Evolutionary conservation across 2,329 filamentous ascomycete genomes (phyloP).

Genomic region (Tolypocladium nubicola): DNA sequence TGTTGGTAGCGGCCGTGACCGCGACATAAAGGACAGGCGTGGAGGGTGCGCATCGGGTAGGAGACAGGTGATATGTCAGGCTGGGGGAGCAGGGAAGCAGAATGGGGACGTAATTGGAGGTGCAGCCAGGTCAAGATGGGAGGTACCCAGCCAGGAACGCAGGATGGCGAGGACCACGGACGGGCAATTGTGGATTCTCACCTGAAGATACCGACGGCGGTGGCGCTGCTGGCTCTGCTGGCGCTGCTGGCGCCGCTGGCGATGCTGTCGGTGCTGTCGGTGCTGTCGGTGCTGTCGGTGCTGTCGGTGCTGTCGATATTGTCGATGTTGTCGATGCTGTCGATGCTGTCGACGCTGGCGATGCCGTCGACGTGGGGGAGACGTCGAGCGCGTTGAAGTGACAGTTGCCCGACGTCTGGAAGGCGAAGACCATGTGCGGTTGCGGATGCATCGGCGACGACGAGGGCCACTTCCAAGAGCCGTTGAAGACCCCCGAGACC

Average conservation of each 20-base stretch:
- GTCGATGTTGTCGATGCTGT: too few species aligned
- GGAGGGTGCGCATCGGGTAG: not conserved
- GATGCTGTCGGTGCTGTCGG: not conserved
- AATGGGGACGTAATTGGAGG: not conserved
- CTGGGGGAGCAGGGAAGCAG: not conserved
- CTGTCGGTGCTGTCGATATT: not conserved
- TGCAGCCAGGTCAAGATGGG: not conserved
- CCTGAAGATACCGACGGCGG: not conserved
- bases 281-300: too few species aligned
- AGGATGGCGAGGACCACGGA: not conserved
- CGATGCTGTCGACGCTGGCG: not conserved
- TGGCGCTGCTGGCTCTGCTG: not conserved
- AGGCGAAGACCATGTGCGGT: constrained; percentile 1
- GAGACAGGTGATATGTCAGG: not conserved
- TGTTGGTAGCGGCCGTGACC: not conserved
- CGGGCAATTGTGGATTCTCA: not conserved
- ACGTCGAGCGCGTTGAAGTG: not conserved
- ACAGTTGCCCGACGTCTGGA: not conserved
- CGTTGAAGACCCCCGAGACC: not conserved
- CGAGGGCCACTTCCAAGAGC: constrained; percentile 4
- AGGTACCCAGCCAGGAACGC: not conserved
- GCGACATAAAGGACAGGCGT: not conserved
- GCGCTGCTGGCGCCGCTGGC: not conserved
- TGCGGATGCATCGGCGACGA: not conserved
- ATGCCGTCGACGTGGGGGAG: not conserved